phyloP scores from a whole-genome alignment of 2,329 filamentous ascomycete genomes.

The Nigrospora osmanthi region DNA sequence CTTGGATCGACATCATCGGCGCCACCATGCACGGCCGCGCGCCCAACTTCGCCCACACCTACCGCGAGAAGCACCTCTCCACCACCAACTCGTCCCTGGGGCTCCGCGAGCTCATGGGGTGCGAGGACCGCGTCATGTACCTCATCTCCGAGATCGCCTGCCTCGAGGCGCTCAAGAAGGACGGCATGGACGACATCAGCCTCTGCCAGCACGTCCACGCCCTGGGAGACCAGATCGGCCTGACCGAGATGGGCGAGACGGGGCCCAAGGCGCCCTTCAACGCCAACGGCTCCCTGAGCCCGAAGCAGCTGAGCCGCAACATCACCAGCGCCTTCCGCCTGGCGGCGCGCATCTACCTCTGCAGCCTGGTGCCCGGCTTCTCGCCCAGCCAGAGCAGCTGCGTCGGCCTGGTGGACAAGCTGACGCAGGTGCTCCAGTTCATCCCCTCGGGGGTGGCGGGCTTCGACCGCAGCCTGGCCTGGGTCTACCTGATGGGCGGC shows the following conservation, averaged over 20 bases:
- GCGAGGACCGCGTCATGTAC: slow-evolving; percentile 96
- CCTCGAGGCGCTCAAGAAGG: slow-evolving; percentile 78
- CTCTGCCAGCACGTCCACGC: slow-evolving; percentile 84
- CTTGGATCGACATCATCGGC: slow-evolving; percentile 97
- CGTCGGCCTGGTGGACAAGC: slow-evolving; percentile 67
- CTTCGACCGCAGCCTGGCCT: slow-evolving; percentile 84
- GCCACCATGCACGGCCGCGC: slow-evolving; percentile 84
- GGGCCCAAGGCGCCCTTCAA: slow-evolving; percentile 55
- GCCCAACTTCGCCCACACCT: slow-evolving; percentile 88
- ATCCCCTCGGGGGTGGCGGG: slow-evolving; percentile 76
- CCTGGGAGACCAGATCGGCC: slow-evolving; percentile 79
- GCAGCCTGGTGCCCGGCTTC: slow-evolving; percentile 86
- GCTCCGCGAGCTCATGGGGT: slow-evolving; percentile 90
- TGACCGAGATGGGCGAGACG: slow-evolving; percentile 62
- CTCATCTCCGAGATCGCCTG: slow-evolving; percentile 96
- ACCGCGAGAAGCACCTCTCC: slow-evolving; percentile 86
- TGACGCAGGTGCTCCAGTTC: slow-evolving; percentile 67
- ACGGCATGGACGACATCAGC: slow-evolving; percentile 76
- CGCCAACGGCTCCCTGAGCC: slow-evolving; percentile 66
- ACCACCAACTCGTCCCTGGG: slow-evolving; percentile 54
- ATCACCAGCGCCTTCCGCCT: slow-evolving; percentile 87
- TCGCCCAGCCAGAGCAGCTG: slow-evolving; percentile 67
- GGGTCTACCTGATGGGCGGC: slow-evolving; percentile 87
- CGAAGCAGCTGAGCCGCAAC: slow-evolving; percentile 78
- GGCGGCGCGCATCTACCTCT: slow-evolving; percentile 93